Base-by-base conservation (phyloP, 2,329 filamentous ascomycete genomes). In the Fusarium cyanostomum region DNA sequence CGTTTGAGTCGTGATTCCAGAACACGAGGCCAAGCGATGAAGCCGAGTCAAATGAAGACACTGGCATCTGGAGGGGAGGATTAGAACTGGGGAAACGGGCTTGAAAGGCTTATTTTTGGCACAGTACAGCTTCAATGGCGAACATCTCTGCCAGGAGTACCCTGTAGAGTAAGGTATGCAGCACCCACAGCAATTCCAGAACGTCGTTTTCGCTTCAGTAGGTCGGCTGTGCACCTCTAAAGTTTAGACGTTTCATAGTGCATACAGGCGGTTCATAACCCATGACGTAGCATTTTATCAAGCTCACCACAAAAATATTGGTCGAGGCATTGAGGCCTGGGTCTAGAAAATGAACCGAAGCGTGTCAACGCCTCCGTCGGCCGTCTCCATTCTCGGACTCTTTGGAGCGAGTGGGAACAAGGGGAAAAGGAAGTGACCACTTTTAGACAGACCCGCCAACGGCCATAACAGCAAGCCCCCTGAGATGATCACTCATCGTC, bases 401-500 rank as follows among this genome's bases (percentile, higher is more conserved):
- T 46, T 37, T 55, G 33, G 26, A 48, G 60, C 15, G 52, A 42
- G 53, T 59, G 50, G 43, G 35, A 56, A 59, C 34, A 38, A 37
- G 37, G 8, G 42, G 44, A 63, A 70, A 66, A 65, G 67, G 67
- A 67, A 59, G 59, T 48, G 55, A 50, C 52, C 64, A 67, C 44
- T 52, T 44, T 50, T 34, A 26, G 44, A 58, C 7, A 33, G 41
- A 21, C 26, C 56, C 15, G 28, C 42, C 37, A 59, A 39, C 30
- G 34, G 15, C 28, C 31, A 52, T 31, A 41, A 39, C 56, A 30
- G 16, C 41, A 46, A 28, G 31, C 38, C 41, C 50, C 53, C 46
- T 53, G 37, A 16, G 21, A 50, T 39, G 55, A 64, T 61, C 41
- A 31, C 30, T 30, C 41, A 52, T 44, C 44, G 21, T 21, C 21